Evolutionary conservation across 306 rosid species (phyloP), one percentile per base, ranked within the genome.

Genomic region (Fragaria vesca): DNA sequence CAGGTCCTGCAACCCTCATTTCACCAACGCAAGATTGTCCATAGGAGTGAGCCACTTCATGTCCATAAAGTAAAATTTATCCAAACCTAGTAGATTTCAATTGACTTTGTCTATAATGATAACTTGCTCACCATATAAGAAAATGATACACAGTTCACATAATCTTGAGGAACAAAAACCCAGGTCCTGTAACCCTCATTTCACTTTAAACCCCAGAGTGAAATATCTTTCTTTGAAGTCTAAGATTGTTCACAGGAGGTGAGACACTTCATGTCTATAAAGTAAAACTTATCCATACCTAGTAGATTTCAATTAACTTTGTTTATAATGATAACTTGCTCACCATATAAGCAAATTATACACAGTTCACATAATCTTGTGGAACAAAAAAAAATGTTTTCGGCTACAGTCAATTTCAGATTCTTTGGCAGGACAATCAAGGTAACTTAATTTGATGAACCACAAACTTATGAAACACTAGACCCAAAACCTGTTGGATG

Each of bases 221-320:
- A 70, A 47, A 26, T 26, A 26, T 70, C 74, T 15, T 46, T 70
- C 61, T 47, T 71, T 48, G 30, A 71, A 71, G 45, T 42, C 61
- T 71, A 30, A 50, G 11, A 2, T 17, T 71, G 12, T 48, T 24
- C 46, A 50, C 3, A 32, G 62, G 8, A 70, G 13, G 36, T 30
- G 28, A 47, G 62, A 18, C 62, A 30, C 36, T 60, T 60, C 36
- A 48, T 69, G 72, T 68, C 72, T 42, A 42, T 12, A 48, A 71
- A 12, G 36, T 47, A 6, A 24, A 45, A 17, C 38, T 28, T 16
- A 12, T 47, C 21, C 42, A 16, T 10, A 12, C n/a, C 10, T 4
- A 71, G 45, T 50, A 30, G 62, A 50, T 17, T 16, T 28, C 72
- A 71, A 45, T 8, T 71, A n/a, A 26, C 20, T 18, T 50, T 26